Base-by-base conservation (phyloP, 352 stramenopile genomes). In the Phytophthora pini region DNA sequence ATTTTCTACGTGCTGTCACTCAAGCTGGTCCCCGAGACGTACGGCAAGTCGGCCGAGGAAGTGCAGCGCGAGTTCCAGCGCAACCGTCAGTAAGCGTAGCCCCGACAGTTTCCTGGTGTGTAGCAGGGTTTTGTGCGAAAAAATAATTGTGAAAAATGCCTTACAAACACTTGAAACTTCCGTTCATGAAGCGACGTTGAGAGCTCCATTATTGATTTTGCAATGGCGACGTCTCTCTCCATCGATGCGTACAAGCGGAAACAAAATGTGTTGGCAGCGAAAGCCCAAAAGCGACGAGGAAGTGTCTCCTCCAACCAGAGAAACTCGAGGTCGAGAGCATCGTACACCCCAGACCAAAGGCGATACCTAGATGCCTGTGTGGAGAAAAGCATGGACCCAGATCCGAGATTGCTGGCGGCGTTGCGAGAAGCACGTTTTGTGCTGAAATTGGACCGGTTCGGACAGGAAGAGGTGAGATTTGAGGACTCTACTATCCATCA, bases 171-270 rank as follows among this genome's bases (percentile, higher is more conserved):
- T 38, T 36, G 55, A 45, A 64, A 64, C 56, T 20, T 29, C 56
- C 27, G 12, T 2, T 51, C 5, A 22, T 13, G 45, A 56, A 64
- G n/a, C 56, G 56, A 44, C 56, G 55, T 55, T 36, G 9, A 9
- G 12, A 9, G 13, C 5, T 13, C 6, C 7, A 22, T 43, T 43
- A 41, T 31, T 58, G 6, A 5, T 38, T 7, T 43, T 12, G 20
- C 22, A 15, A 78, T 78, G 70, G 54, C 66, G 5, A 34, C 70
- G 24, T 9, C 65, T 41, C 76, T 90, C 64, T 88, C 80, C 3
- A 88, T 91, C 52, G 79, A 89, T 7, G 65, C 76, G 38, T 88
- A 84, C 70, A 84, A 82, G 62, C 75, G 70, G 43, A 80, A 82
- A 54, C 78, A 88, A 41, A 77, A 82, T 47, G 77, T 87, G 34